Base-by-base conservation (phyloP, 2,329 filamentous ascomycete species). In the Curvularia verruculosa region DNA sequence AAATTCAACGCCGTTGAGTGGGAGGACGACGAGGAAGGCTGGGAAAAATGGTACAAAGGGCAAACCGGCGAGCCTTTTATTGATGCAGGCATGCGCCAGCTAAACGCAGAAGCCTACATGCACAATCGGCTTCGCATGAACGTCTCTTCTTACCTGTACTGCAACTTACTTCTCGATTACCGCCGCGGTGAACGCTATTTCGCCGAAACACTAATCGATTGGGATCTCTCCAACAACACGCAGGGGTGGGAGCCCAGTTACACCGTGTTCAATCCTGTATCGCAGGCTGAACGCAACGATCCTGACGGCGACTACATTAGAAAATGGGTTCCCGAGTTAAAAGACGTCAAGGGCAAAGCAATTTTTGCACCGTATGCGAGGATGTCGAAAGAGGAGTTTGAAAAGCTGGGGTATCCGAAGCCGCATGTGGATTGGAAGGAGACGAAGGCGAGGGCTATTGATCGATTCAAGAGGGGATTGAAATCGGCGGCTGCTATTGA, bases 51-150 rank as follows among this genome's bases (percentile, higher is more conserved):
- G 81, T 78, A 74, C 56, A 71, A 79, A 44, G 81, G 81, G 1
- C 74, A 56, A 10, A 80, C 81, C 0, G 81, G 81, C 9, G 77
- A 80, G 18, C 81, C 81, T 0, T 82, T 83, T 44, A 74, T 84
- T 6, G 81, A 83, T 59, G 81, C 81, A 0, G 81, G 81, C 0
- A 83, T 84, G 81, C 67, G 81, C 2, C 81, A 83, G 53, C 67
- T 84, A 41, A 79, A 80, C 40, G 59, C 70, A 0, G 81, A 83
- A 59, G 80, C 75, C 1, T 83, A 80, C 58, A 83, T 84, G 81
- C 81, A 84, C 58, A 83, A 83, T 53, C 76, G 81, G 0, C 67
- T 81, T 10, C 77, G 82, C 29, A 84, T 83, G 81, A 83, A 82
- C 47, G 78, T 80, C 0, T 75, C 75, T 0, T 77, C 71, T 4